These are phyloP conservation scores for Raffaelea albimanens DNA, from an alignment of 2,329 filamentous ascomycete species.

Conservation along the genomic window DNA sequence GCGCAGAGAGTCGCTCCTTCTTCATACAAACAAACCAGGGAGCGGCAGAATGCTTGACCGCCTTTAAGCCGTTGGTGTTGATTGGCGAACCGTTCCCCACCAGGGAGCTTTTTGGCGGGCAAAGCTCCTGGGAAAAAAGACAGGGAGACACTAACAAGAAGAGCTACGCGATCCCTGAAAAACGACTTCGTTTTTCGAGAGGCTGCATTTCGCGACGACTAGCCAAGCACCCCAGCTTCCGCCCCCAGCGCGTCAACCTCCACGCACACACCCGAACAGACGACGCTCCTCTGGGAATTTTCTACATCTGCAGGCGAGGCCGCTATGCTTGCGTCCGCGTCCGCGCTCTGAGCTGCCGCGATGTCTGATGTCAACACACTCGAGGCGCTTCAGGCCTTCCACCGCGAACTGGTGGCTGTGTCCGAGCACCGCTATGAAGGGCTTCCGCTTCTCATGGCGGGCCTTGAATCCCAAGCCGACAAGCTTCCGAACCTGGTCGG, in stretches of 20 bases:
- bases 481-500: conserved; percentile 65
- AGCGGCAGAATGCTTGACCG: conserved; percentile 12
- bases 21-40: conserved; percentile 5
- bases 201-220: conserved; percentile 2
- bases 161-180: conserved; percentile 10
- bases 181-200: not conserved
- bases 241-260: not conserved
- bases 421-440: conserved; percentile 54
- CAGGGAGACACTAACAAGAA: conserved; percentile 5
- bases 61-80: not conserved
- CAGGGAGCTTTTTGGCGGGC: conserved; percentile 6
- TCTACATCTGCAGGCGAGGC: not conserved
- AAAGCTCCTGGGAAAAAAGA: conserved; percentile 9
- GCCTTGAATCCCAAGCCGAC: conserved; percentile 56
- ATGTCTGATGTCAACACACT: conserved; percentile 70
- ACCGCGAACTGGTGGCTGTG: conserved; percentile 73
- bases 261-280: no score
- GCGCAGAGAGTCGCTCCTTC: conserved; percentile 4
- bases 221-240: not conserved
- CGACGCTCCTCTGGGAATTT: not conserved
- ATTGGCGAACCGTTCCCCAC: conserved; percentile 8
- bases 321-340: conserved; percentile 11
- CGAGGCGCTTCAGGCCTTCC: conserved; percentile 71
- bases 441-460: conserved; percentile 59
- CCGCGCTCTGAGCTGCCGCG: conserved; percentile 19